A percentile compares a stretch with the other conserved stretches of the same genome.
Evolutionary conservation across 495 filamentous ascomycete genomes (phyloP).

Genomic region (Aspergillus egyptiacus): DNA sequence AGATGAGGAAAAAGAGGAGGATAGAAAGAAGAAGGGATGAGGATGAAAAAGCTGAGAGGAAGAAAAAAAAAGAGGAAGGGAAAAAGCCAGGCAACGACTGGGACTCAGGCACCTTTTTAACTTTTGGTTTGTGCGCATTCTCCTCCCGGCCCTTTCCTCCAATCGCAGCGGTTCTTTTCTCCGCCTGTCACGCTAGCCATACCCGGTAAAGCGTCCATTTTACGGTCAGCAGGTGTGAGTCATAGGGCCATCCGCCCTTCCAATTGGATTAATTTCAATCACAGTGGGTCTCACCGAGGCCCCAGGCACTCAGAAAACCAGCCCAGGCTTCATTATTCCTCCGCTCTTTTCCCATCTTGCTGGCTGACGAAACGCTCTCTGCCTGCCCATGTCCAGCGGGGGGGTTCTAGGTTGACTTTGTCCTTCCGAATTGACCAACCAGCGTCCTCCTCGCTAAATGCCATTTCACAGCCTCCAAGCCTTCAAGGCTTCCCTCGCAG

Average conservation of each 20-base stretch:
- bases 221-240: conserved; percentile 40
- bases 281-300: conserved; percentile 8
- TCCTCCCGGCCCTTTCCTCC: conserved; percentile 10
- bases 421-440: conserved; percentile 12
- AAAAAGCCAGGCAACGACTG: conserved; percentile 32
- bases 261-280: conserved; percentile 24
- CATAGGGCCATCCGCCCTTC: conserved; percentile 16
- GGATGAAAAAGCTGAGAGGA: conserved; percentile 4
- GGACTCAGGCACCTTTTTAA: conserved; percentile 41
- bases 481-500: neutral
- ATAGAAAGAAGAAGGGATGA: conserved; percentile 1
- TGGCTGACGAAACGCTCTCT: conserved; percentile 1
- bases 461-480: conserved; percentile 8
- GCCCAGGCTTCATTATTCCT: no score
- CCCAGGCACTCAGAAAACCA: conserved; percentile 16
- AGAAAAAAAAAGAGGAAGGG: conserved; percentile 12
- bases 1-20: neutral
- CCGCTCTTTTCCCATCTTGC: neutral
- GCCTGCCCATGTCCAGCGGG: no score
- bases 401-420: no score
- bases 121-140: conserved; percentile 23
- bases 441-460: neutral
- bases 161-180: conserved; percentile 13
- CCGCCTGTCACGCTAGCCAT: conserved; percentile 16
- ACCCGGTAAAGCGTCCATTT: conserved; percentile 16